A percentile compares a stretch with the other conserved stretches of the same genome.
Conservation (phyloP, 1,284 basidiomycete species). For the Sporisorium reilianum region DNA sequence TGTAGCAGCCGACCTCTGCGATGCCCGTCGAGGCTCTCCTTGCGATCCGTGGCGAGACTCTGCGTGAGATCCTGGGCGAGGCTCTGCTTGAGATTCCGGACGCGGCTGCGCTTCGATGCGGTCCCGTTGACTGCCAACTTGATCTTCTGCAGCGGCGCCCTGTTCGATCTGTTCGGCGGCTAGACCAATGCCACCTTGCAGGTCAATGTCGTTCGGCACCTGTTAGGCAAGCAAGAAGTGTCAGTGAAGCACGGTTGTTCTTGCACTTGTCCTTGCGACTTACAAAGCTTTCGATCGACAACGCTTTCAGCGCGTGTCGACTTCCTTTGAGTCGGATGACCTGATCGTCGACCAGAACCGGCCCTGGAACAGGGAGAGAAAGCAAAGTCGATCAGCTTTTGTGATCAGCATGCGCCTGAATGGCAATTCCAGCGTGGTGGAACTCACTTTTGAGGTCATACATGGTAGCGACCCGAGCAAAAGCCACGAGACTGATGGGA, state of each 20-base stretch:
- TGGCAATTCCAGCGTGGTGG: too few species aligned
- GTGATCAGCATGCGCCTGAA: not conserved
- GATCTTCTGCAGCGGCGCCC: not conserved
- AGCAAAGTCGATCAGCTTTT: not conserved
- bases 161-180: not conserved
- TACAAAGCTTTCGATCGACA: constrained; percentile 46
- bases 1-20: not conserved
- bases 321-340: constrained; percentile 32
- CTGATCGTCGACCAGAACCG: constrained; percentile 29
- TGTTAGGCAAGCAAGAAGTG: constrained; percentile 1
- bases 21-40: not conserved
- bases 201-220: constrained; percentile 50
- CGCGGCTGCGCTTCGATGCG: not conserved
- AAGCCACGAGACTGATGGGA: constrained; percentile 29
- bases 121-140: not conserved
- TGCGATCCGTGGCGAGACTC: not conserved
- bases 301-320: constrained; percentile 43
- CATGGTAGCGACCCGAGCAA: constrained; percentile 33
- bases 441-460: constrained; percentile 37
- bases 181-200: constrained; percentile 31
- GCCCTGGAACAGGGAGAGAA: constrained; percentile 14
- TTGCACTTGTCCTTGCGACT: not conserved
- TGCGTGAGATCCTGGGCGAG: not conserved
- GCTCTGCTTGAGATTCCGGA: not conserved
- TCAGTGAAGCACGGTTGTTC: not conserved